Evolutionary conservation across 352 stramenopile genomes (phyloP), one percentile per base, ranked within the genome.

Genomic region (Pelagophyceae sp.): DNA sequence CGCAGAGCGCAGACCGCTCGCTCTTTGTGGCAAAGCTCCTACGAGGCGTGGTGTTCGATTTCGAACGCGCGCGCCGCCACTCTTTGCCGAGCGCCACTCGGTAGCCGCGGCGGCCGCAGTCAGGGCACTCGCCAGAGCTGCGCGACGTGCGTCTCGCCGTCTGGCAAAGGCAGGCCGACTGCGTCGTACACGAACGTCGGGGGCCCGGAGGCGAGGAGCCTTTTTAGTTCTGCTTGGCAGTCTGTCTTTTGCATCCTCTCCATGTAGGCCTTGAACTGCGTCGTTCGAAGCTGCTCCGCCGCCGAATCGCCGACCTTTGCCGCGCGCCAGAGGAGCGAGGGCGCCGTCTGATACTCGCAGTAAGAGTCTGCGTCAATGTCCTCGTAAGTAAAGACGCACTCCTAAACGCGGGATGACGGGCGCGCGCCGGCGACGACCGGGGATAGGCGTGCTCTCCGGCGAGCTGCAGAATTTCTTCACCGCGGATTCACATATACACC

Each of bases 341-440:
- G 92, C 76, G 85, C 85, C 25, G 89, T 94, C 86, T 96, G 91
- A 86, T 94, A 97, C 85, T 97, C 93, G 75, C 87, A 91, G 83
- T 93, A 94, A 83, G 92, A 93, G 54, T 93, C 90, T 75, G 91
- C 84, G 20, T 92, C 96, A 81, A 98, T 98, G 83, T 97, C 92
- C 78, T 98, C 93, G 91, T 97, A 96, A 20, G 91, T 96, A 67
- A 89, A 91, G 51, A 96, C 84, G 82, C 93, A 98, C 80, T 93
- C 90, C 11, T n/a, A n/a, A n/a, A n/a, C n/a, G n/a, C n/a, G n/a
- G n/a, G n/a, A n/a, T n/a, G n/a, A n/a, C n/a, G n/a, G n/a, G n/a
- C n/a, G n/a, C n/a, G n/a, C n/a, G n/a, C n/a, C n/a, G n/a, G n/a
- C n/a, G n/a, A n/a, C n/a, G n/a, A n/a, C n/a, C n/a, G n/a, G n/a